Base-by-base conservation (phyloP, 305 asterid species). In the Fraxinus dipetala region DNA sequence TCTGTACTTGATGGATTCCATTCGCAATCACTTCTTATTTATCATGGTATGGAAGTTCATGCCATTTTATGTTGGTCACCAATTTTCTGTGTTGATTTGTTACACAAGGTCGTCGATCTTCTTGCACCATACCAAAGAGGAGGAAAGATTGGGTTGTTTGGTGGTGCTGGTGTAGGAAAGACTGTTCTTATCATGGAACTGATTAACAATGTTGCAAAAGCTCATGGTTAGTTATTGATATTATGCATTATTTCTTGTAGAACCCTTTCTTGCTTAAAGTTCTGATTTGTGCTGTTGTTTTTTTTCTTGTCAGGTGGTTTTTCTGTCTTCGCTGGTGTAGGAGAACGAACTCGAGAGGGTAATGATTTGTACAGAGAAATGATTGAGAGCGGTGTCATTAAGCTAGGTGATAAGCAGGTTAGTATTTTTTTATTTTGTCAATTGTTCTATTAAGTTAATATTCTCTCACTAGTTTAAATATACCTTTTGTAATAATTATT, bases 61-160 rank as follows among this genome's bases (percentile, higher is more conserved):
- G 36, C 10, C 56, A 61, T 3, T 6, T 67, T 69, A 34, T 18
- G 63, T 22, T 28, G 72, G 20, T 65, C 3, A 65, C 67, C 77
- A 79, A 10, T 40, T 69, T 61, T 6, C 38, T 48, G 20, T 74
- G 40, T 11, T 72, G 82, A 26, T 69, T 34, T 82, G 65, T 43
- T n/a, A 38, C 74, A 6, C 30, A 86, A 95, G 98, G 98, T 95
- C 5, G 98, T 93, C 5, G 98, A 95, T 84, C 95, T 95, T 81
- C 98, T 95, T 85, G 98, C 98, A 34, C 98, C 98, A 3, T 95
- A 95, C 93, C 98, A 95, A 89, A 95, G 93, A 89, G 98, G 98
- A 89, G 98, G 98, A 51, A 95, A 95, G 88, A 95, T 95, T 88
- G 98, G 98, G 56, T 91, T 93, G 28, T 95, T 95, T 86, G 98